Conservation (phyloP, 805 yeast species). For the Huiozyma naganishii region DNA sequence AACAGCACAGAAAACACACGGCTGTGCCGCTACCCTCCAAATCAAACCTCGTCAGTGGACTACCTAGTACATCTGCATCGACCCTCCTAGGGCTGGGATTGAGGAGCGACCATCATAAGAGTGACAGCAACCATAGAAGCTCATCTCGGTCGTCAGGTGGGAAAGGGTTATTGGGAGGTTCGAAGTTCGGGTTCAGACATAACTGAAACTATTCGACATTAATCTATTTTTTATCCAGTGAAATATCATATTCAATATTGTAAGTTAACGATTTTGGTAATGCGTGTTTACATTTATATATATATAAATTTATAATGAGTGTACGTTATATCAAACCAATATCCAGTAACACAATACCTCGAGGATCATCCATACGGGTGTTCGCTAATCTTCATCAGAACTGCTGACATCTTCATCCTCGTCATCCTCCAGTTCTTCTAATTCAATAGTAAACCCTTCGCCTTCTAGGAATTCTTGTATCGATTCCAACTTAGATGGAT, state of each 20-base stretch:
- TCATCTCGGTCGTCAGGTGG: slow-evolving; percentile 1
- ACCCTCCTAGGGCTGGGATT: slow-evolving; percentile 10
- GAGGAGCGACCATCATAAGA: not conserved
- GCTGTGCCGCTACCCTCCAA: slow-evolving; percentile 22
- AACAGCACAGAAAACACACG: slow-evolving; percentile 4
- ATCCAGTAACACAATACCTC: not conserved
- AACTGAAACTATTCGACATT: slow-evolving; percentile 1
- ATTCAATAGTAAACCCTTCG: slow-evolving; percentile 49
- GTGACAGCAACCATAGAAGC: not conserved
- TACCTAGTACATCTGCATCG: slow-evolving; percentile 18
- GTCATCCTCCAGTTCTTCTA: slow-evolving; percentile 42
- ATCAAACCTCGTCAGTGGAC: slow-evolving; percentile 26
- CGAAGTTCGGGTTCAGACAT: slow-evolving; percentile 4
- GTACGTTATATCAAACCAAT: not conserved
- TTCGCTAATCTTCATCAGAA: slow-evolving; percentile 5
- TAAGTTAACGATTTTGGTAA: not conserved
- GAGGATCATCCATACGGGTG: no score
- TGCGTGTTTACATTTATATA: not conserved
- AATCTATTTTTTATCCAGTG: no score
- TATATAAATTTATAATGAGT: not conserved
- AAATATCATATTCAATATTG: not conserved
- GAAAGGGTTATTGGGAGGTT: not conserved
- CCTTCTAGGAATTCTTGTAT: slow-evolving; percentile 37
- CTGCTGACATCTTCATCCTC: slow-evolving; percentile 25
- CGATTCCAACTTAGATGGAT: slow-evolving; percentile 47